Evolutionary conservation across 345 rosid genomes (phyloP).

Genomic region (rapeseed (Brassica napus)): Da-Ae NC_063452.1:26089001-26089500

Average conservation of each 20-base stretch:
- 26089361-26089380: slow-evolving; percentile 61
- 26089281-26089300: not conserved
- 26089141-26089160: slow-evolving; percentile 64
- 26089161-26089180: slow-evolving; percentile 87
- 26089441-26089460: slow-evolving; percentile 60
- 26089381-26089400: slow-evolving; percentile 76
- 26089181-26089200: slow-evolving; percentile 69
- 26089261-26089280: slow-evolving; percentile 83
- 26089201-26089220: slow-evolving; percentile 68
- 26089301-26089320: too few relatives aligned
- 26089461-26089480: slow-evolving; percentile 87
- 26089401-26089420: too few relatives aligned
- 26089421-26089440: too few relatives aligned
- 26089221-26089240: slow-evolving; percentile 62
- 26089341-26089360: not conserved
- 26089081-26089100: not conserved
- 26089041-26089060: not conserved
- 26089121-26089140: not conserved
- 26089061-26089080: not conserved
- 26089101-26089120: not conserved
- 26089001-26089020: not conserved
- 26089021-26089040: not conserved
- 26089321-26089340: too few relatives aligned
- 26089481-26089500: slow-evolving; percentile 61
- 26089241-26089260: slow-evolving; percentile 60